Conservation (phyloP, 1,139 yeast species). For the Suhomyces panamericanus region DNA sequence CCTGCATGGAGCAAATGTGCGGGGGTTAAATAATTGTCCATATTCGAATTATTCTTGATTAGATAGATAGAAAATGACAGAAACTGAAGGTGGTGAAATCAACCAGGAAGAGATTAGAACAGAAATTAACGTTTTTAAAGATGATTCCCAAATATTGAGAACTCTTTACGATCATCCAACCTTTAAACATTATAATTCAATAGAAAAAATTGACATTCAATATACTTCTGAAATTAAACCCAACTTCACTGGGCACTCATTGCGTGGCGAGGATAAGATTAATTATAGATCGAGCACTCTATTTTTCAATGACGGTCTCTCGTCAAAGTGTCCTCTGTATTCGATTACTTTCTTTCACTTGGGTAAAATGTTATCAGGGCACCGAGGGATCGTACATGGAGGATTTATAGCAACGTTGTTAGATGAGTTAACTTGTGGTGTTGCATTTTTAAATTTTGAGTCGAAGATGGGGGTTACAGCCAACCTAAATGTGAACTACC, state of each 20-base stretch:
- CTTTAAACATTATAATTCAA: constrained; percentile 3
- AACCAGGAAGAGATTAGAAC: neutral
- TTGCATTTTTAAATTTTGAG: constrained; percentile 49
- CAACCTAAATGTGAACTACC: constrained; percentile 44
- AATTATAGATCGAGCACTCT: constrained; percentile 37
- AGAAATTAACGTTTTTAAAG: neutral
- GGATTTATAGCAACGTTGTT: constrained; percentile 55
- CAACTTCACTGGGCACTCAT: constrained; percentile 39
- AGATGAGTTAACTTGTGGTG: constrained; percentile 54
- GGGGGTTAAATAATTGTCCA: too few relatives aligned
- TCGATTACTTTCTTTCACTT: constrained; percentile 45
- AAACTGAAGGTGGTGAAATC: neutral
- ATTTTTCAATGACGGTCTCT: constrained; percentile 25
- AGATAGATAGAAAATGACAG: neutral
- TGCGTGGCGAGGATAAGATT: constrained; percentile 39
- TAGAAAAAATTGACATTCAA: constrained; percentile 1
- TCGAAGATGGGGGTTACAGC: constrained; percentile 49
- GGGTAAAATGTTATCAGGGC: constrained; percentile 50
- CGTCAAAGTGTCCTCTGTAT: constrained; percentile 23
- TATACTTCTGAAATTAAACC: constrained; percentile 27
- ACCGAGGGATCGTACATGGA: constrained; percentile 55
- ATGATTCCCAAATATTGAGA: neutral
- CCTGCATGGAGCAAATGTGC: too few relatives aligned
- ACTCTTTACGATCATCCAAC: constrained; percentile 5
- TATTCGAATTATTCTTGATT: too few relatives aligned